Conservation (phyloP, 108 stramenopile genomes). For the Chaetoceros muelleri region DNA sequence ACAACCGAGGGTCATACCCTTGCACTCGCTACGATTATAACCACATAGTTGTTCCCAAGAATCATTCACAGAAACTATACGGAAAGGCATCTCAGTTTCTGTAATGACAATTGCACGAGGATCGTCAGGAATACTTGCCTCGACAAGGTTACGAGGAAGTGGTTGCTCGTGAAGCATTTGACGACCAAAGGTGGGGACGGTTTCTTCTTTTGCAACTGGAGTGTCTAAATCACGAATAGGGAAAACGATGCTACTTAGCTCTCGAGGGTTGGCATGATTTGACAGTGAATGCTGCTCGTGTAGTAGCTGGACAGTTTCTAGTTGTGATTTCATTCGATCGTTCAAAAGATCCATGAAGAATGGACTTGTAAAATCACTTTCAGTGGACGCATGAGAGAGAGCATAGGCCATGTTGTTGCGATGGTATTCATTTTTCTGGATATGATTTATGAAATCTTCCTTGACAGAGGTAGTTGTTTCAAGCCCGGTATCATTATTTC, state of each 20-base stretch:
- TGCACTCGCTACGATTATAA: constrained; percentile 38
- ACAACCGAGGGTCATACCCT: constrained; percentile 40
- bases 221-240: background rate
- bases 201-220: background rate
- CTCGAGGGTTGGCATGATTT: constrained; percentile 2
- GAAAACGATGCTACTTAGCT: too few species aligned
- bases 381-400: background rate
- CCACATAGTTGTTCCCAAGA: constrained; percentile 71
- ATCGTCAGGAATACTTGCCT: constrained; percentile 16
- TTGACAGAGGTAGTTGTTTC: constrained; percentile 2
- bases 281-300: background rate
- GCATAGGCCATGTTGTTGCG: constrained; percentile 15
- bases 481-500: background rate
- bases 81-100: constrained; percentile 39
- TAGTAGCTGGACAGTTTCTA: constrained; percentile 5
- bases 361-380: constrained; percentile 1
- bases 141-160: constrained; percentile 26
- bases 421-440: constrained; percentile 6
- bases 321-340: constrained; percentile 6
- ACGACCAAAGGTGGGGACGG: background rate
- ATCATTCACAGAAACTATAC: constrained; percentile 54
- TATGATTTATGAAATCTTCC: background rate
- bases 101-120: constrained; percentile 60
- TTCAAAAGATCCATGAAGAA: constrained; percentile 14
- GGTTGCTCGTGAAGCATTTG: constrained; percentile 12